Percentiles rank a stretch among this genome's conserved stretches.
These are phyloP conservation scores for Alternaria triticina DNA, from an alignment of 2,329 filamentous ascomycete species.

Conservation along the genomic window DNA sequence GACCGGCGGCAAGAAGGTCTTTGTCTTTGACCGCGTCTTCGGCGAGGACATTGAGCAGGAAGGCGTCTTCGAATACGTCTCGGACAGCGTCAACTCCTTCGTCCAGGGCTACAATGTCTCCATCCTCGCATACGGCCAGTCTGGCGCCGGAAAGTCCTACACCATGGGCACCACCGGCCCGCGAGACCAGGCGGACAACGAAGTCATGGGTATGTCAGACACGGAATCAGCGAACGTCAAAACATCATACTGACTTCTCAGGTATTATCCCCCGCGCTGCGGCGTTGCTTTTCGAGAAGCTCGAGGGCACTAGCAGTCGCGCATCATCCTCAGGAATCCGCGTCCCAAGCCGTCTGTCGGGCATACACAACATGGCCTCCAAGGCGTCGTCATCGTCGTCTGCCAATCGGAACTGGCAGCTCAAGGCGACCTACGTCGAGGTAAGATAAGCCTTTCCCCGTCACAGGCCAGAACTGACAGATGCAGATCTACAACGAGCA, in stretches of 20 bases:
- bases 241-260: constrained; percentile 48
- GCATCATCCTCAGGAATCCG: constrained; percentile 78
- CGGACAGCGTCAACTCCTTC: constrained; percentile 88
- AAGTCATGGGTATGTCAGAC: constrained; percentile 74
- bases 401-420: constrained; percentile 80
- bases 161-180: constrained; percentile 98
- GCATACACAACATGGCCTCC: constrained; percentile 51
- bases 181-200: constrained; percentile 71
- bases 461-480: constrained; percentile 18
- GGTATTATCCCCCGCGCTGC: constrained; percentile 96
- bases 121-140: constrained; percentile 94
- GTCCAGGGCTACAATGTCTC: constrained; percentile 98
- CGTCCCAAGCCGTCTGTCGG: constrained; percentile 71
- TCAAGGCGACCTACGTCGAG: constrained; percentile 91
- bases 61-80: constrained; percentile 92
- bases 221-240: neutral
- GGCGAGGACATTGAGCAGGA: constrained; percentile 82
- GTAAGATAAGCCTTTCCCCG: constrained; percentile 42
- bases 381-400: constrained; percentile 52
- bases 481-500: constrained; percentile 94
- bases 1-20: constrained; percentile 89
- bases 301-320: constrained; percentile 68
- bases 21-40: constrained; percentile 96
- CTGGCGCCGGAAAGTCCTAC: constrained; percentile 95
- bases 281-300: constrained; percentile 82